Evolutionary conservation across 305 asterid species (phyloP).

Genomic region (Solanum aculeatissimum): DNA sequence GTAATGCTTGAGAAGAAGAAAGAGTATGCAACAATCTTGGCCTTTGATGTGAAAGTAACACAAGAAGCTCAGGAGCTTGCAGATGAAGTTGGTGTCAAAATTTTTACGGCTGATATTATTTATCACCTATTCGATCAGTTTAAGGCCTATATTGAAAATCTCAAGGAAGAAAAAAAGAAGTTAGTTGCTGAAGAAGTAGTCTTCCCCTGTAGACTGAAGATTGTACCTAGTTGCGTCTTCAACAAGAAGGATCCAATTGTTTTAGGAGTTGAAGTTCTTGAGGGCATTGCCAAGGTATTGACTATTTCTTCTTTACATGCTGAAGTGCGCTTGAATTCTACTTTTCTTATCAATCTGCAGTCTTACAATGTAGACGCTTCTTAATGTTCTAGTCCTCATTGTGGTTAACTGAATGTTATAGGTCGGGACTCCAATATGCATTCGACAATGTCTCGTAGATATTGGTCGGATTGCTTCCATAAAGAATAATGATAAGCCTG

Average conservation of each 20-base stretch:
- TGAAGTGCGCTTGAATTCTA: neutral
- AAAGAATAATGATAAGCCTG: conserved; percentile 78
- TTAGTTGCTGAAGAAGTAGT: neutral
- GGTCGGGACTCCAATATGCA: conserved; percentile 91
- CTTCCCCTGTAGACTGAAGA: neutral
- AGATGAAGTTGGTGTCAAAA: neutral
- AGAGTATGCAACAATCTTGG: neutral
- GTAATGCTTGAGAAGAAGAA: neutral
- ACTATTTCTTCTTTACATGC: neutral
- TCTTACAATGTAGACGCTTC: neutral
- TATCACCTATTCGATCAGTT: neutral
- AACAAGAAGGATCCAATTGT: neutral
- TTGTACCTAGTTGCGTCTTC: neutral
- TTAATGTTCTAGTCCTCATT: neutral
- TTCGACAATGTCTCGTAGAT: conserved; percentile 66
- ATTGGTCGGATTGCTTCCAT: conserved; percentile 85
- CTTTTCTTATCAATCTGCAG: neutral
- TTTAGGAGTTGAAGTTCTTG: neutral
- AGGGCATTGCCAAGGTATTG: neutral
- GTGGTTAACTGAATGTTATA: conserved; percentile 9
- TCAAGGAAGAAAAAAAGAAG: neutral
- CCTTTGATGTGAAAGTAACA: neutral
- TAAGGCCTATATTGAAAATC: neutral
- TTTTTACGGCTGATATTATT: neutral
- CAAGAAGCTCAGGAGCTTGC: neutral